A percentile compares a stretch with the other conserved stretches of the same genome.
phyloP scores from a whole-genome alignment of 495 filamentous ascomycete genomes.

The Parathielavia hyrcaniae region DNA sequence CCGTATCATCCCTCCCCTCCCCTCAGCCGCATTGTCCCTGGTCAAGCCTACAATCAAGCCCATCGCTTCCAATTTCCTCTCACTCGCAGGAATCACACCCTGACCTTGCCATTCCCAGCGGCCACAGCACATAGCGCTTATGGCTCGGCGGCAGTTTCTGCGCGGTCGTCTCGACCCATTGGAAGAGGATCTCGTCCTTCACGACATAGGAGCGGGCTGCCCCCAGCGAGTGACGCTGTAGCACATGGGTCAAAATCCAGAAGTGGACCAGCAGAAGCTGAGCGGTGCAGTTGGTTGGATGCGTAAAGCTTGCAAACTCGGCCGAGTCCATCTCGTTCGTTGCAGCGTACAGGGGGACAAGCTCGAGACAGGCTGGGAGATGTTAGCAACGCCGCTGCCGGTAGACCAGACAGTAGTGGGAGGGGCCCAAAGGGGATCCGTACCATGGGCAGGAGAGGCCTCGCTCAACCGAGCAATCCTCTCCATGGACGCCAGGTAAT shows the following conservation, averaged over 20 bases:
- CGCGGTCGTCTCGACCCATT: constrained; percentile 13
- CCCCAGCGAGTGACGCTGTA: constrained; percentile 2
- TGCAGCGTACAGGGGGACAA: constrained; percentile 13
- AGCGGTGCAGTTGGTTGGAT: constrained; percentile 34
- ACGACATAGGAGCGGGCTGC: constrained; percentile 9
- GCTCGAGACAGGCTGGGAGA: constrained; percentile 15
- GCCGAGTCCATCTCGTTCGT: constrained; percentile 25
- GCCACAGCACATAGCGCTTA: constrained; percentile 15
- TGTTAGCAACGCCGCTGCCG: neutral
- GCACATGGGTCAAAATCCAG: constrained; percentile 13
- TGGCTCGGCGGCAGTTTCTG: constrained; percentile 10
- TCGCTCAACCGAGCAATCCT: neutral
- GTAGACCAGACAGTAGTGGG: too few relatives aligned
- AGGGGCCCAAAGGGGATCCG: neutral
- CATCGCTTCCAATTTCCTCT: neutral
- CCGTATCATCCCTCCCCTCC: neutral
- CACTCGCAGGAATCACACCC: neutral
- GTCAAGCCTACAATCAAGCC: neutral
- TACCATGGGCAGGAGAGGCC: neutral
- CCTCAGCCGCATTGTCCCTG: neutral
- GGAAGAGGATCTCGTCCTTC: constrained; percentile 3
- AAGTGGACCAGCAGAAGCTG: constrained; percentile 45
- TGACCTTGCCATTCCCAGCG: constrained; percentile 13
- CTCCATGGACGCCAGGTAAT: neutral
- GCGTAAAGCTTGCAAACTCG: constrained; percentile 40